These are phyloP conservation scores for Monascus purpureus DNA, from an alignment of 495 filamentous ascomycete genomes.

Conservation along the genomic window DNA sequence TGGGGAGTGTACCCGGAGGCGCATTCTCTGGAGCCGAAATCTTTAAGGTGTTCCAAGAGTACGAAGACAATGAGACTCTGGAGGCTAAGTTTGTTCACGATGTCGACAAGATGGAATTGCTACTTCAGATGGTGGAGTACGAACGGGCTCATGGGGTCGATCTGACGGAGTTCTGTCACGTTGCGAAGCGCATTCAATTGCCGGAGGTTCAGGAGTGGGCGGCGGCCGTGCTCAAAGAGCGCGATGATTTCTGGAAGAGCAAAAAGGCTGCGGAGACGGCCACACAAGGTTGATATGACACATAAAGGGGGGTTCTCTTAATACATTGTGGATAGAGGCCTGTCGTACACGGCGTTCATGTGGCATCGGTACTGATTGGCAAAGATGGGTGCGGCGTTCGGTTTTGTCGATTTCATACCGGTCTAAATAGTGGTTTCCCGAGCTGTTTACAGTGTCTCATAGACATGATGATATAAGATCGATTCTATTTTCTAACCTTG, in stretches of 20 bases:
- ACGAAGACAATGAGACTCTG: constrained; percentile 70
- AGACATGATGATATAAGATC: too few species aligned
- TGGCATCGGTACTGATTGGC: too few species aligned
- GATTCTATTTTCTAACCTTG: too few species aligned
- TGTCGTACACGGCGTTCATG: too few species aligned
- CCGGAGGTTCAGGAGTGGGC: constrained; percentile 72
- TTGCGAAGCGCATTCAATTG: constrained; percentile 55
- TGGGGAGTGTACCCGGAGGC: constrained; percentile 62
- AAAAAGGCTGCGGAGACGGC: constrained; percentile 3
- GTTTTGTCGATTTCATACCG: too few species aligned
- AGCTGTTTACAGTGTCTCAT: too few species aligned
- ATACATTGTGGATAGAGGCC: too few species aligned
- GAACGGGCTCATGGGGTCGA: constrained; percentile 63
- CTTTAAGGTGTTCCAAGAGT: constrained; percentile 74
- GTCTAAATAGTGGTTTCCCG: too few species aligned
- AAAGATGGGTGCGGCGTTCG: too few species aligned
- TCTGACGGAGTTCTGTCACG: constrained; percentile 70
- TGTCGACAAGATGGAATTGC: constrained; percentile 88
- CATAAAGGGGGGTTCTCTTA: too few species aligned
- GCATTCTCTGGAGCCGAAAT: constrained; percentile 48
- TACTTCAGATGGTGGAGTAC: constrained; percentile 94
- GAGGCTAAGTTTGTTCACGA: constrained; percentile 90
- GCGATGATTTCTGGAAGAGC: constrained; percentile 55
- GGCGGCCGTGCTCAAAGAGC: constrained; percentile 58
- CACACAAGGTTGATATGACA: not conserved